Percentiles rank a stretch among this genome's conserved stretches.
Evolutionary conservation across 2,329 filamentous ascomycete species (phyloP).

Genomic region (Diaporthe sp.): DNA sequence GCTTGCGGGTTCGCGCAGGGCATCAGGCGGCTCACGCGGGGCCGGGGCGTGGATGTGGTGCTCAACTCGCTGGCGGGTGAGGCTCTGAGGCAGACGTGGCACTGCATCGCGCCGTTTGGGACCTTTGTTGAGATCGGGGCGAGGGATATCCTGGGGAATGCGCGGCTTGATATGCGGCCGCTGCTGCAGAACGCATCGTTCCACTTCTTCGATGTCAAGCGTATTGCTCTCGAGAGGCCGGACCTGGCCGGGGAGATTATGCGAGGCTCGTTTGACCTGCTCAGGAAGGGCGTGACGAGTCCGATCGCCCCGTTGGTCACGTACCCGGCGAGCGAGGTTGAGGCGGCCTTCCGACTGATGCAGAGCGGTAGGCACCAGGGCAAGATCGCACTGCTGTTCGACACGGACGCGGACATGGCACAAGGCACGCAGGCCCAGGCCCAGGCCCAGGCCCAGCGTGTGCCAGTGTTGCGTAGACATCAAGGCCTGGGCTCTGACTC

Average conservation of each 20-base stretch:
- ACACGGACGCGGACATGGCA: conserved; percentile 36
- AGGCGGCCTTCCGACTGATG: conserved; percentile 54
- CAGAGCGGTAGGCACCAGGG: conserved; percentile 58
- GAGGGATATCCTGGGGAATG: not conserved
- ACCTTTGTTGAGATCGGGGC: conserved; percentile 36
- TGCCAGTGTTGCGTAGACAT: not conserved
- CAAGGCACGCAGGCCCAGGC: conserved; percentile 45
- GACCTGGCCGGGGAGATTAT: conserved; percentile 35
- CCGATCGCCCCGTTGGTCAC: not conserved
- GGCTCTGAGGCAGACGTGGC: conserved; percentile 18
- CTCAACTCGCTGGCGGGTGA: conserved; percentile 13
- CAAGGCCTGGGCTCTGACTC: not conserved
- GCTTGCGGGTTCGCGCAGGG: conserved; percentile 47
- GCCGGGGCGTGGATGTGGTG: conserved; percentile 48
- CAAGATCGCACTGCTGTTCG: conserved; percentile 53
- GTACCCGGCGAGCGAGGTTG: conserved; percentile 32
- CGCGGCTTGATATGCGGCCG: not conserved
- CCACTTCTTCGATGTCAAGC: not conserved
- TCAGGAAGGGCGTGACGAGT: not conserved
- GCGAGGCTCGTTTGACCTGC: conserved; percentile 30
- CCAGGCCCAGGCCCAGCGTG: conserved; percentile 48
- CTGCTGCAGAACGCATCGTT: not conserved
- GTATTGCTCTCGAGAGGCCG: not conserved
- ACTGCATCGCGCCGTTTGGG: conserved; percentile 35
- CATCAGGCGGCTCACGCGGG: conserved; percentile 46